A percentile compares a stretch with the other conserved stretches of the same genome.
Evolutionary conservation across 805 yeast species (phyloP).

Genomic region (Spencermartinsiella europaea): DNA sequence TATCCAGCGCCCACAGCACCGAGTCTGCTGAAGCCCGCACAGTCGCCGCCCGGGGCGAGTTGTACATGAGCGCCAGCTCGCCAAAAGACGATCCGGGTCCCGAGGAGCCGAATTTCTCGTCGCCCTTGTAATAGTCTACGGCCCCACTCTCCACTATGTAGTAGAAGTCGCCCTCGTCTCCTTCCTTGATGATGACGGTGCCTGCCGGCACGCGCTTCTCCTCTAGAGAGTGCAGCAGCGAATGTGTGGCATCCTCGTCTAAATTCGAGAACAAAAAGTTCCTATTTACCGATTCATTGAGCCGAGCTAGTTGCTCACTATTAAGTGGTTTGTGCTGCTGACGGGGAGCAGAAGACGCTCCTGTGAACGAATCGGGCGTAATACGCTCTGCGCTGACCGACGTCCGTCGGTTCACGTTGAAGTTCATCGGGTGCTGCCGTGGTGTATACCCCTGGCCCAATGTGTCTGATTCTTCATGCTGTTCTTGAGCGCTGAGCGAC

Average conservation of each 20-base stretch:
- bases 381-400: constrained; percentile 75
- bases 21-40: constrained; percentile 68
- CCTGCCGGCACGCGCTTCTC: constrained; percentile 59
- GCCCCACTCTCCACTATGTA: constrained; percentile 80
- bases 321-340: constrained; percentile 15
- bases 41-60: constrained; percentile 96
- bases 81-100: constrained; percentile 91
- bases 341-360: constrained; percentile 10
- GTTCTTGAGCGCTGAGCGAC: not conserved
- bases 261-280: constrained; percentile 82
- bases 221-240: constrained; percentile 79
- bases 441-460: constrained; percentile 4
- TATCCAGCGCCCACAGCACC: constrained; percentile 87
- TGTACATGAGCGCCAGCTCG: constrained; percentile 95
- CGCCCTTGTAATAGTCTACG: constrained; percentile 76
- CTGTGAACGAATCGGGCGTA: constrained; percentile 18
- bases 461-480: constrained; percentile 16
- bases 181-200: constrained; percentile 73
- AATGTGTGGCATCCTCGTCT: constrained; percentile 68
- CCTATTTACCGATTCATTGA: constrained; percentile 65
- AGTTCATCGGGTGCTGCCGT: constrained; percentile 42
- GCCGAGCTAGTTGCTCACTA: constrained; percentile 57
- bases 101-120: constrained; percentile 62
- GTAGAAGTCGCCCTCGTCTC: constrained; percentile 92
- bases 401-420: constrained; percentile 74